Evolutionary conservation across 2,329 filamentous ascomycete species (phyloP).

Genomic region (Curvularia eragrostidis): DNA sequence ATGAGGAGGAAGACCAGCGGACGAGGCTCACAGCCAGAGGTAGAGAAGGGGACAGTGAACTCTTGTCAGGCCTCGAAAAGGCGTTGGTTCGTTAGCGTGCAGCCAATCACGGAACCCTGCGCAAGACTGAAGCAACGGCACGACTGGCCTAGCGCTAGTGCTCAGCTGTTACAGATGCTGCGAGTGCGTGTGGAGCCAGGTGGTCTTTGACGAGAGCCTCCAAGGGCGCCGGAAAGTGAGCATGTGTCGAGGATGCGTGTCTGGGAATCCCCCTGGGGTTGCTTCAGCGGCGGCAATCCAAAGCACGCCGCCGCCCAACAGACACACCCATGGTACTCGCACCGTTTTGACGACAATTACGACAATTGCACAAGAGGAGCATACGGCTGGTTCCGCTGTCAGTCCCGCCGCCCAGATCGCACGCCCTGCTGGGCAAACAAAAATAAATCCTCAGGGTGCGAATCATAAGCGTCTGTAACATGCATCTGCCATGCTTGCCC

Average conservation of each 20-base stretch:
- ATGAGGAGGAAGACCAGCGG: slow-evolving; percentile 14
- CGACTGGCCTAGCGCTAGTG: slow-evolving; percentile 18
- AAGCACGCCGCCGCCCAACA: slow-evolving; percentile 6
- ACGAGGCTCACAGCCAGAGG: slow-evolving; percentile 21
- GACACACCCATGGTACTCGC: background rate
- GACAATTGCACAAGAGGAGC: background rate
- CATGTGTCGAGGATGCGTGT: background rate
- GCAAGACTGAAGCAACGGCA: slow-evolving; percentile 29
- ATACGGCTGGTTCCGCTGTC: slow-evolving; percentile 3
- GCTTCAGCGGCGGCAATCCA: slow-evolving; percentile 2
- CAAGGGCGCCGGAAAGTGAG: background rate
- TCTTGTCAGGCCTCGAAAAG: slow-evolving; percentile 15
- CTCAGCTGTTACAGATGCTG: slow-evolving; percentile 14
- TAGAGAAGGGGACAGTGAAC: slow-evolving; percentile 9
- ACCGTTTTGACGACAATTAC: background rate
- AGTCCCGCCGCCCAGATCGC: slow-evolving; percentile 3
- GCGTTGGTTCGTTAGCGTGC: slow-evolving; percentile 21
- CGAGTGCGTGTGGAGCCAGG: slow-evolving; percentile 3
- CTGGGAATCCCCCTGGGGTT: slow-evolving; percentile 5
- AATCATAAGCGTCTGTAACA: slow-evolving; percentile 17
- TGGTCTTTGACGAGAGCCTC: slow-evolving; percentile 1
- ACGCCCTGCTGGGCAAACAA: slow-evolving; percentile 1
- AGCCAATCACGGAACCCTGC: slow-evolving; percentile 28
- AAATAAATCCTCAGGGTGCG: slow-evolving; percentile 3
- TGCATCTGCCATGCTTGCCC: background rate